phyloP scores from a whole-genome alignment of 306 rosid genomes.

The Cajanus cajan region DNA sequence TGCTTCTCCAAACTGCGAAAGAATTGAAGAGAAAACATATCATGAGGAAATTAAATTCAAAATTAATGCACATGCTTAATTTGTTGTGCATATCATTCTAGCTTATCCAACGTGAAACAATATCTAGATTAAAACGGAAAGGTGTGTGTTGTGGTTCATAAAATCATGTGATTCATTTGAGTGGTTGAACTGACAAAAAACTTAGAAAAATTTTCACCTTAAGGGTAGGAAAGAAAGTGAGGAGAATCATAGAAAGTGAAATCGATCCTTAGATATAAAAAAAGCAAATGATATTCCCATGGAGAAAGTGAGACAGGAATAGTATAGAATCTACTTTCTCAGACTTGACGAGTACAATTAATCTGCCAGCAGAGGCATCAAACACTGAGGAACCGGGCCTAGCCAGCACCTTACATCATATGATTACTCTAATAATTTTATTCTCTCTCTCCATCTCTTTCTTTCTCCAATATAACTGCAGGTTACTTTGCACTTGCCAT shows the following conservation, averaged over 20 bases:
- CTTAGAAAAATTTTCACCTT: background rate
- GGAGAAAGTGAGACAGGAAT: slow-evolving; percentile 43
- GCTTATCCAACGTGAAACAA: background rate
- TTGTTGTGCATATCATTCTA: background rate
- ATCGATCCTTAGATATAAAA: background rate
- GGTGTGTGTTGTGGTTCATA: background rate
- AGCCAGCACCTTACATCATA: slow-evolving; percentile 49
- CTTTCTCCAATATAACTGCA: slow-evolving; percentile 22
- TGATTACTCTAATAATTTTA: slow-evolving; percentile 34
- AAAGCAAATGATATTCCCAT: slow-evolving; percentile 31
- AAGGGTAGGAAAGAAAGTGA: slow-evolving; percentile 11
- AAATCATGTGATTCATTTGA: background rate
- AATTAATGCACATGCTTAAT: background rate
- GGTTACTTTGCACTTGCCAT: slow-evolving; percentile 28
- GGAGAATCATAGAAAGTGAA: slow-evolving; percentile 11
- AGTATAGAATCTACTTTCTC: slow-evolving; percentile 51
- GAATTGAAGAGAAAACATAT: background rate
- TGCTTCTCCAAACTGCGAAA: background rate
- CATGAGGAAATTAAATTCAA: background rate
- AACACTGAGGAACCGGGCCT: slow-evolving; percentile 47
- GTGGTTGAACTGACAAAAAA: background rate
- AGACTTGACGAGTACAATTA: slow-evolving; percentile 42
- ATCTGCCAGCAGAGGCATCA: slow-evolving; percentile 49
- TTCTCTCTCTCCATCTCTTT: background rate
- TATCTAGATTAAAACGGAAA: background rate